Percentiles rank a stretch among this genome's conserved stretches.
Evolutionary conservation across 805 yeast genomes (phyloP).

Genomic region (Saturnispora saitoi): DNA sequence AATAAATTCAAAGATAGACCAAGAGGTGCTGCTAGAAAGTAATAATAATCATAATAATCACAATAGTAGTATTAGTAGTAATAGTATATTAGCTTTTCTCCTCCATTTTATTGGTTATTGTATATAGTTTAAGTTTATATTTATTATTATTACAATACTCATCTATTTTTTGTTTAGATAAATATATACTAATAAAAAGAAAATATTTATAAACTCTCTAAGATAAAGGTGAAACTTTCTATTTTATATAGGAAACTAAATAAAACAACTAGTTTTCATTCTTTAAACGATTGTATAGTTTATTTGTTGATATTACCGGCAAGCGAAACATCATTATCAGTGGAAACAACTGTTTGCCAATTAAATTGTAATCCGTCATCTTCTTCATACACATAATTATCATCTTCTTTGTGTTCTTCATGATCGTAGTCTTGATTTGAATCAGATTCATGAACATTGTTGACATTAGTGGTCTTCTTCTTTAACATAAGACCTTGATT

Average conservation of each 20-base stretch:
- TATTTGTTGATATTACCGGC: conserved; percentile 4
- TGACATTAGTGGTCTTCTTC: conserved; percentile 1
- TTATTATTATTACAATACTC: neutral
- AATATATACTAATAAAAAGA: neutral
- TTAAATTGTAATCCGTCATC: conserved; percentile 7
- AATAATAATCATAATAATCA: too few species aligned
- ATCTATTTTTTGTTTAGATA: neutral
- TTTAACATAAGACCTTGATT: conserved; percentile 5
- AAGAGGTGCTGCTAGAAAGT: conserved; percentile 39
- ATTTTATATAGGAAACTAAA: neutral
- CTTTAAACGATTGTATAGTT: neutral
- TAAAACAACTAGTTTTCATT: neutral
- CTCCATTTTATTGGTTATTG: neutral
- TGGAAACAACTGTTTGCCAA: conserved; percentile 9
- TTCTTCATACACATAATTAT: neutral
- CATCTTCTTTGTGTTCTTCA: conserved; percentile 1
- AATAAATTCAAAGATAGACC: conserved; percentile 89
- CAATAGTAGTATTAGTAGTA: too few species aligned
- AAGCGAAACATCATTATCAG: conserved; percentile 8
- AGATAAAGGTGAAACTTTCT: too few species aligned
- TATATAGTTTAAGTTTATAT: neutral
- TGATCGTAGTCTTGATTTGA: conserved; percentile 4
- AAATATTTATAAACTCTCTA: neutral
- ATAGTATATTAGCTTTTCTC: neutral
- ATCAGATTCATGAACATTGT: conserved; percentile 1